A percentile compares a stretch with the other conserved stretches of the same genome.
These are phyloP conservation scores for Pythium rhizo-oryzae DNA, from an alignment of 352 stramenopile genomes.

Conservation along the genomic window DNA sequence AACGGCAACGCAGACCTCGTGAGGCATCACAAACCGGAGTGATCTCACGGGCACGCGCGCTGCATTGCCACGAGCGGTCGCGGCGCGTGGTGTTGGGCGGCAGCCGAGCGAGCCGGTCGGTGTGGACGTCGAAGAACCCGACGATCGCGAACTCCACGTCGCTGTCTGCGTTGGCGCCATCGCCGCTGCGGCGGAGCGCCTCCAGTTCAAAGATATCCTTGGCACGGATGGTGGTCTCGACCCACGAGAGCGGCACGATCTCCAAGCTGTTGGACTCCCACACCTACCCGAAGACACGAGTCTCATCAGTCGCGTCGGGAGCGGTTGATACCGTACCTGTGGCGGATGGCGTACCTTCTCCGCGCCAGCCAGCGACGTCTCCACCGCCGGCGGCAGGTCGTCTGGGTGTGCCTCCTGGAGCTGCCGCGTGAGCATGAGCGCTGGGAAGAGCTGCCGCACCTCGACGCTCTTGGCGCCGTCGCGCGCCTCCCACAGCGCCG, in stretches of 20 bases:
- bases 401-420: conserved; percentile 17
- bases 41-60: conserved; percentile 20
- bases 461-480: conserved; percentile 23
- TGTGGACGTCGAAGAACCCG: conserved; percentile 24
- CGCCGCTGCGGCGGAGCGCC: not conserved
- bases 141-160: conserved; percentile 19
- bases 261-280: conserved; percentile 30
- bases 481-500: conserved; percentile 28
- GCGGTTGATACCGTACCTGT: no score
- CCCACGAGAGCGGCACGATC: conserved; percentile 18
- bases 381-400: not conserved
- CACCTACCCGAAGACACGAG: not conserved
- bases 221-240: conserved; percentile 9
- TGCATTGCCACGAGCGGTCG: conserved; percentile 25
- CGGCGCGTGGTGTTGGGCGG: conserved; percentile 3
- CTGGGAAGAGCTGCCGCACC: conserved; percentile 19
- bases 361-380: not conserved
- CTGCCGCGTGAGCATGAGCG: conserved; percentile 24
- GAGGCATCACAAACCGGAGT: no score
- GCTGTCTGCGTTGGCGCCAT: not conserved
- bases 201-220: conserved; percentile 7
- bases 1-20: no score
- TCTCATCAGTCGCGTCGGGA: not conserved
- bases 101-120: conserved; percentile 17
- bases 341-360: conserved; percentile 5